Evolutionary conservation across 176 grass and related monocot genomes (phyloP).

Genomic region (Saccharum spontaneum): DNA sequence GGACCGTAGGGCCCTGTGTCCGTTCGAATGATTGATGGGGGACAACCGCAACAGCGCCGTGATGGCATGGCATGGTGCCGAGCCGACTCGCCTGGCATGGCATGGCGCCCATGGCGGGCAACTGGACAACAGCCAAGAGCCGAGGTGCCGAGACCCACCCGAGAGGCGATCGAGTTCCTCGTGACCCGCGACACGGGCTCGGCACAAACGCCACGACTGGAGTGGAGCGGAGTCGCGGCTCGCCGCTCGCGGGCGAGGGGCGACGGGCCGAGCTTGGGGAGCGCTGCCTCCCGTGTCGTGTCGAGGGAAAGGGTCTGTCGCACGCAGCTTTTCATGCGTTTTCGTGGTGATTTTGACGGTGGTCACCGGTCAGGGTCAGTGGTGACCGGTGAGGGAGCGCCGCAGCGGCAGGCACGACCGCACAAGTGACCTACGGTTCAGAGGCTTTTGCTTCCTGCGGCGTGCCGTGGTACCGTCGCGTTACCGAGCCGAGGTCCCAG

Average conservation of each 20-base stretch:
- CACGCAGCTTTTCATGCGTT: slow-evolving; percentile 23
- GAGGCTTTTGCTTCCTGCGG: background rate
- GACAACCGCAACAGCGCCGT: background rate
- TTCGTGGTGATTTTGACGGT: slow-evolving; percentile 21
- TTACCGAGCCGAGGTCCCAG: background rate
- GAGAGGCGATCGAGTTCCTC: background rate
- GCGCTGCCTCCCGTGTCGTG: background rate
- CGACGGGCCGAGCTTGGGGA: too few species aligned
- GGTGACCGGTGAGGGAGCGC: background rate
- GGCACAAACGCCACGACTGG: background rate
- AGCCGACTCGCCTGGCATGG: background rate
- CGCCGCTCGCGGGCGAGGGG: too few species aligned
- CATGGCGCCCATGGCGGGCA: background rate
- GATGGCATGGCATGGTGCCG: background rate
- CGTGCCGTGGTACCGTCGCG: background rate
- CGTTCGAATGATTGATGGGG: slow-evolving; percentile 27
- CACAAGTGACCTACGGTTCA: background rate
- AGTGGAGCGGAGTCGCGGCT: background rate
- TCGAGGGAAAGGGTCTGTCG: background rate
- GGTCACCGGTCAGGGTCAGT: background rate
- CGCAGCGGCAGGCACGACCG: too few species aligned
- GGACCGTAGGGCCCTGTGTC: background rate
- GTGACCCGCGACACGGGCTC: background rate
- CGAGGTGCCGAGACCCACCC: too few species aligned
- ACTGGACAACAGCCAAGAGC: too few species aligned